These are phyloP conservation scores for Ceraceosorus bombacis DNA, from an alignment of 1,284 basidiomycete genomes.

Conservation along the genomic window DNA sequence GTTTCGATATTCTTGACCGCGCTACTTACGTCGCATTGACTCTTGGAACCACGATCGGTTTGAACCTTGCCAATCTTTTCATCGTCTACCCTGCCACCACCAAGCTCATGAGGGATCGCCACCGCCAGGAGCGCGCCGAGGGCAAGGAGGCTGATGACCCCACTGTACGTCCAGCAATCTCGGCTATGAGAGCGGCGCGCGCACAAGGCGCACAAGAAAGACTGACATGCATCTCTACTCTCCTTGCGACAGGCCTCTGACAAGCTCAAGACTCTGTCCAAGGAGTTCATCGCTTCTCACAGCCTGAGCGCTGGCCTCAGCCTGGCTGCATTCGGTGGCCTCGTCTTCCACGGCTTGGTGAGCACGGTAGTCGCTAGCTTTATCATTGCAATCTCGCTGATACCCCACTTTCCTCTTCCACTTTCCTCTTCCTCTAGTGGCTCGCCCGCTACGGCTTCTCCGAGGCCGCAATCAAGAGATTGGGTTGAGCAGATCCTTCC, in stretches of 20 bases:
- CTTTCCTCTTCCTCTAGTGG: not conserved
- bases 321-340: constrained; percentile 9
- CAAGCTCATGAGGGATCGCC: constrained; percentile 13
- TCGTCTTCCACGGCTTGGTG: constrained; percentile 12
- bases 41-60: constrained; percentile 54
- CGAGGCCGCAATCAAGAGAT: not conserved
- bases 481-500: too few species aligned
- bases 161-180: not conserved
- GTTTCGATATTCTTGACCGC: constrained; percentile 54
- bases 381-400: too few species aligned
- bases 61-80: constrained; percentile 58
- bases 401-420: too few species aligned
- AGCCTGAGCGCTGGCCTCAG: constrained; percentile 8
- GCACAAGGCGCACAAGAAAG: not conserved
- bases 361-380: too few species aligned
- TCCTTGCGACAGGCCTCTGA: constrained; percentile 10
- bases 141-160: constrained; percentile 7
- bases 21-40: constrained; percentile 57
- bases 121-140: constrained; percentile 11
- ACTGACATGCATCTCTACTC: not conserved
- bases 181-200: constrained; percentile 2
- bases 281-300: constrained; percentile 46
- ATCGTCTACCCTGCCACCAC: constrained; percentile 57
- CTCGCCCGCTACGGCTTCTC: not conserved
- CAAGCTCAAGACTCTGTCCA: constrained; percentile 15